These are phyloP conservation scores for Huntiella omanensis DNA, from an alignment of 2,329 filamentous ascomycete species.

Conservation along the genomic window DNA sequence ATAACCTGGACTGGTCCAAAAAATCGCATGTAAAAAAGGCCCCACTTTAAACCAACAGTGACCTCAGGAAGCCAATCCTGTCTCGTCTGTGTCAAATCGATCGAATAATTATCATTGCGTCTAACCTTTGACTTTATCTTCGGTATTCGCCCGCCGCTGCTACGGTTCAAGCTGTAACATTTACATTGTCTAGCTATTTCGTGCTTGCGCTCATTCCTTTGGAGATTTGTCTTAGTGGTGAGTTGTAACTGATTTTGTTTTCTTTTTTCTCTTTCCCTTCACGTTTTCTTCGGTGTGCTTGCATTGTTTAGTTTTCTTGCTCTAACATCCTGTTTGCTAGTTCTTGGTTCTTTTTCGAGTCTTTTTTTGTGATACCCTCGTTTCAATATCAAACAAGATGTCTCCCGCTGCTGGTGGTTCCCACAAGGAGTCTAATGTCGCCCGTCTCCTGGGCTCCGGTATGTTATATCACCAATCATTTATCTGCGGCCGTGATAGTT, in stretches of 20 bases:
- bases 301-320: neutral
- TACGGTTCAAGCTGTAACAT: neutral
- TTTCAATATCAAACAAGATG: constrained; percentile 13
- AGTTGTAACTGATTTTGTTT: neutral
- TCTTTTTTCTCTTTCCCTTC: constrained; percentile 2
- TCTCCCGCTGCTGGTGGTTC: constrained; percentile 39
- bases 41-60: no score
- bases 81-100: constrained; percentile 2
- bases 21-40: no score
- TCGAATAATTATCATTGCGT: constrained; percentile 3
- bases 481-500: neutral
- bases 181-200: neutral
- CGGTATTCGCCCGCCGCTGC: constrained; percentile 8
- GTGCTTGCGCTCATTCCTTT: constrained; percentile 1
- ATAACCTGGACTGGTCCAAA: no score
- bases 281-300: neutral
- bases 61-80: constrained; percentile 3
- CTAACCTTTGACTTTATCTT: constrained; percentile 6
- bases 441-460: constrained; percentile 86
- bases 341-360: neutral
- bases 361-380: constrained; percentile 6
- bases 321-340: neutral
- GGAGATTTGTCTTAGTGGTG: neutral
- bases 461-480: constrained; percentile 11
- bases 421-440: constrained; percentile 74